A percentile compares a stretch with the other conserved stretches of the same genome.
phyloP scores from a whole-genome alignment of 2,329 filamentous ascomycete species.

The Pseudopyrenochaeta lycopersici region DNA sequence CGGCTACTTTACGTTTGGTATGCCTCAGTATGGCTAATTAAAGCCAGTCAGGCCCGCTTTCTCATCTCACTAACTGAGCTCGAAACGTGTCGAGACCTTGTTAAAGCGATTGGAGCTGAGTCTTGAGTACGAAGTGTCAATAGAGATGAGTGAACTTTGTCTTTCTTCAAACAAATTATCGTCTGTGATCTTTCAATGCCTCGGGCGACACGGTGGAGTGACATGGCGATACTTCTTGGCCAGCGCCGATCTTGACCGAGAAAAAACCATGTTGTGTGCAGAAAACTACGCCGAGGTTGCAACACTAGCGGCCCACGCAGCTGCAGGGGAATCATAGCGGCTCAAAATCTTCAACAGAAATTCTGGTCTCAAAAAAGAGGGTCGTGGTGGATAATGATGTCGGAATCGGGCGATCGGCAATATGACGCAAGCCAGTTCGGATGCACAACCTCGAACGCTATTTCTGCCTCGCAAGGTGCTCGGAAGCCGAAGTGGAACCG shows the following conservation, averaged over 20 bases:
- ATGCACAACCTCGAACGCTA: slow-evolving; percentile 13
- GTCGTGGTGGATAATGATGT: slow-evolving; percentile 24
- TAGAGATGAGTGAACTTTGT: too few relatives aligned
- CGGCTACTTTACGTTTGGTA: background rate
- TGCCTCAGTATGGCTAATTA: background rate
- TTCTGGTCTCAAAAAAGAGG: slow-evolving; percentile 32
- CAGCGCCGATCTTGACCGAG: slow-evolving; percentile 35
- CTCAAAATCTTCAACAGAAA: slow-evolving; percentile 19
- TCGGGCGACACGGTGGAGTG: background rate
- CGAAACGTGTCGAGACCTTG: too few relatives aligned
- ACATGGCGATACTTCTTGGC: slow-evolving; percentile 1
- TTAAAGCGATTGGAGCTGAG: background rate
- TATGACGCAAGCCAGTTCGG: slow-evolving; percentile 1
- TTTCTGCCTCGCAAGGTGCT: slow-evolving; percentile 21
- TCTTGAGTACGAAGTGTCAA: background rate
- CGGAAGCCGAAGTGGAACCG: slow-evolving; percentile 12
- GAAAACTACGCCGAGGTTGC: slow-evolving; percentile 28
- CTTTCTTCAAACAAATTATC: too few relatives aligned
- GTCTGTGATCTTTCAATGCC: too few relatives aligned
- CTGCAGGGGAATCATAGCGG: slow-evolving; percentile 8
- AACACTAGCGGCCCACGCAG: slow-evolving; percentile 31
- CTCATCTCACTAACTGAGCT: too few relatives aligned
- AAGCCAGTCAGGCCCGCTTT: background rate
- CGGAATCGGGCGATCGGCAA: slow-evolving; percentile 8
- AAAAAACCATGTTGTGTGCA: slow-evolving; percentile 15